Evolutionary conservation across 2,329 filamentous ascomycete genomes (phyloP).

Genomic region (Botrytis deweyae): DNA sequence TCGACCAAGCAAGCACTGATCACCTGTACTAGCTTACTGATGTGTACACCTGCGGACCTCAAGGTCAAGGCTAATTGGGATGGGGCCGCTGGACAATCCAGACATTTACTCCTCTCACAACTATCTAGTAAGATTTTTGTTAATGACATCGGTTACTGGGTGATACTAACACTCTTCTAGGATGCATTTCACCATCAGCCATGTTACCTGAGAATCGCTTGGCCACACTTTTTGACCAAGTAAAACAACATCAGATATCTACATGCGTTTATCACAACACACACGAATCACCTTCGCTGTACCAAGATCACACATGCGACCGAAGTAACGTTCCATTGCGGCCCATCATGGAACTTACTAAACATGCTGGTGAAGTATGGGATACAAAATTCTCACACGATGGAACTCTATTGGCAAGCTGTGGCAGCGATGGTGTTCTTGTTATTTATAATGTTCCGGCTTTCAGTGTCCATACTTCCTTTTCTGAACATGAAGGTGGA

Average conservation of each 20-base stretch:
- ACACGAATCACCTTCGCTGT: conserved; percentile 74
- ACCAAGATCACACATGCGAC: conserved; percentile 84
- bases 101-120: conserved; percentile 72
- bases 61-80: conserved; percentile 80
- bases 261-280: conserved; percentile 89
- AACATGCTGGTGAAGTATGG: conserved; percentile 85
- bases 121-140: conserved; percentile 68
- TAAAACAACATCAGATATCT: conserved; percentile 80
- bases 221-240: conserved; percentile 74
- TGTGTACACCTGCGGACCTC: conserved; percentile 81
- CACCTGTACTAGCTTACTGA: conserved; percentile 63
- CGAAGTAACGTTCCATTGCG: conserved; percentile 75
- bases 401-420: conserved; percentile 77
- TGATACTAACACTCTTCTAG: conserved; percentile 46
- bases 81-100: conserved; percentile 72
- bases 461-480: conserved; percentile 61
- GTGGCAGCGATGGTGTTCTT: conserved; percentile 71
- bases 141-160: neutral
- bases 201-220: conserved; percentile 95
- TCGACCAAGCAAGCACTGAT: conserved; percentile 19
- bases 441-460: conserved; percentile 77
- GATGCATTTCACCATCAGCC: conserved; percentile 88
- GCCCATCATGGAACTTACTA: conserved; percentile 65
- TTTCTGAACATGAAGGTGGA: conserved; percentile 66
- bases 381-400: conserved; percentile 87